These are phyloP conservation scores for Parafenestella ontariensis DNA, from an alignment of 2,329 filamentous ascomycete species.

Conservation along the genomic window DNA sequence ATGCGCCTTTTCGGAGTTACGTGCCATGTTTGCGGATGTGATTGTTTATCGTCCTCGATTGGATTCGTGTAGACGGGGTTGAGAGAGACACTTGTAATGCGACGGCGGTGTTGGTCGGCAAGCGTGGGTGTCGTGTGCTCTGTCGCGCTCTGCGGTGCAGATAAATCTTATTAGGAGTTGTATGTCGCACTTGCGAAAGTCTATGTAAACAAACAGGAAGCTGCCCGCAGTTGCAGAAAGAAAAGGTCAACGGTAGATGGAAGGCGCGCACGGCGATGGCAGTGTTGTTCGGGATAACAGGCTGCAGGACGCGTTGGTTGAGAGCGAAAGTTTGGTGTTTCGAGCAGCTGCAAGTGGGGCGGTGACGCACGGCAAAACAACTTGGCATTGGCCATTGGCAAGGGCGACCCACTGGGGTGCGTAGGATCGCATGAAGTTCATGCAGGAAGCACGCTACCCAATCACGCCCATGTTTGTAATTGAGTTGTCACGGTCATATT, in stretches of 20 bases:
- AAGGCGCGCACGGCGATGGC: conserved; percentile 20
- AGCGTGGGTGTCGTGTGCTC: conserved; percentile 9
- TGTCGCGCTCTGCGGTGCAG: conserved; percentile 6
- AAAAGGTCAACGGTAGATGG: conserved; percentile 10
- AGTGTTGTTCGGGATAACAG: conserved; percentile 18
- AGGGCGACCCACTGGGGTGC: neutral
- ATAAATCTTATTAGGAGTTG: conserved; percentile 9
- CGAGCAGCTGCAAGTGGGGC: conserved; percentile 17
- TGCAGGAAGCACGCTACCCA: neutral
- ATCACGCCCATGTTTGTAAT: neutral
- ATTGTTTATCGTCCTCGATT: neutral
- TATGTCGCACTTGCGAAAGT: conserved; percentile 8
- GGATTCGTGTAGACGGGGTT: neutral
- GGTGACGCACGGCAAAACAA: conserved; percentile 33
- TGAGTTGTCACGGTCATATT: conserved; percentile 7
- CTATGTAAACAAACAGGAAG: conserved; percentile 22
- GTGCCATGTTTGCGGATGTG: conserved; percentile 64
- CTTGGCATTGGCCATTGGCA: conserved; percentile 26
- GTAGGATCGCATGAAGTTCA: conserved; percentile 1
- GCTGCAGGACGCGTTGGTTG: conserved; percentile 31
- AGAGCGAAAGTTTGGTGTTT: conserved; percentile 44
- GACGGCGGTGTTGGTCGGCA: neutral
- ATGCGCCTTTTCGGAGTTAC: conserved; percentile 98
- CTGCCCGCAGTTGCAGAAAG: conserved; percentile 39
- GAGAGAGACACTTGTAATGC: neutral